Percentiles rank a stretch among this genome's conserved stretches.
Evolutionary conservation across 768 basidiomycete species (phyloP).

Genomic region (Rhizopogon vinicolor): DNA sequence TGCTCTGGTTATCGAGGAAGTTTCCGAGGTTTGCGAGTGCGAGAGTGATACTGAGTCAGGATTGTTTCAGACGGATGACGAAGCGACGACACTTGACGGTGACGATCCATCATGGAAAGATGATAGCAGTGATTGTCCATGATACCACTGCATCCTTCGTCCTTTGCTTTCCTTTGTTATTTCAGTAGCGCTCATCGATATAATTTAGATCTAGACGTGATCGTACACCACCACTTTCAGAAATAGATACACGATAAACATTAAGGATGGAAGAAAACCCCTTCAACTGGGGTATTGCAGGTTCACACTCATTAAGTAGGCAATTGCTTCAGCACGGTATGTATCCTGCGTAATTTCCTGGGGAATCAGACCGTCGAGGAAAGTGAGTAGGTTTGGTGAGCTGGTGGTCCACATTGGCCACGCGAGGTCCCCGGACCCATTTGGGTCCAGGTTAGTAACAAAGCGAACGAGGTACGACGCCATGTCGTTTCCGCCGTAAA

Average conservation of each 20-base stretch:
- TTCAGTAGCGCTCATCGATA: neutral
- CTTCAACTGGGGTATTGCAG: conserved; percentile 5
- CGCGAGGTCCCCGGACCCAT: conserved; percentile 28
- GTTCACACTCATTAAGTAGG: conserved; percentile 19
- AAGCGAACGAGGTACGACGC: conserved; percentile 29
- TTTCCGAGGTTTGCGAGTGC: neutral
- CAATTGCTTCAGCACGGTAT: conserved; percentile 35
- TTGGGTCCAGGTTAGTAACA: conserved; percentile 30
- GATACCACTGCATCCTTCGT: neutral
- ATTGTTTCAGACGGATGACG: neutral
- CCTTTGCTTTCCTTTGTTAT: neutral
- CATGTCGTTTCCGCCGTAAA: conserved; percentile 39
- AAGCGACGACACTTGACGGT: conserved; percentile 3
- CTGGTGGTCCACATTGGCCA: conserved; percentile 42
- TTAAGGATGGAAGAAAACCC: neutral
- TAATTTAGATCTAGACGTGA: neutral
- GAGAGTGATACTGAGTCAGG: neutral
- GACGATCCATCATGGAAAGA: neutral
- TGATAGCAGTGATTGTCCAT: neutral
- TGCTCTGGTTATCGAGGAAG: neutral
- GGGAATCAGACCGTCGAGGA: conserved; percentile 31
- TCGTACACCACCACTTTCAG: neutral
- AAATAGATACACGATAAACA: neutral
- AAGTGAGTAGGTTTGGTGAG: conserved; percentile 34
- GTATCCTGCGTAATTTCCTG: conserved; percentile 38